Base-by-base conservation (phyloP, 139 green algal genomes). In the Coelastrella sp. region DNA sequence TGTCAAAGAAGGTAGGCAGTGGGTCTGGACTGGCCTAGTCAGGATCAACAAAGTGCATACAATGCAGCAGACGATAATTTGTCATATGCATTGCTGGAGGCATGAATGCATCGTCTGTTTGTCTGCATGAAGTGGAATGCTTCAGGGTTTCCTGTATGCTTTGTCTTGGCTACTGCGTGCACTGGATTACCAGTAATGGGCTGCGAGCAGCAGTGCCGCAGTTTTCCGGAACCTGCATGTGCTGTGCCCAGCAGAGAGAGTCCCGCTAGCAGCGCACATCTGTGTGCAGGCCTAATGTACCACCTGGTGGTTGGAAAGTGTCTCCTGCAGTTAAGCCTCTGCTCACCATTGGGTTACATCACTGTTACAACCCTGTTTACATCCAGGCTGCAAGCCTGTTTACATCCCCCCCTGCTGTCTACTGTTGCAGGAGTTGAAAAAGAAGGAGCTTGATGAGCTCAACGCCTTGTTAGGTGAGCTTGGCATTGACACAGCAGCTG, bases 381-480 rank as follows among this genome's bases (percentile, higher is more conserved):
- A 47, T 5, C 6, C 8, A 14, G n/a, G 75, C 23, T 59, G 75
- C 6, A 58, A 47, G 23, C 19, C 4, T 20, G 54, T 16, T 20
- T 14, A n/a, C 23, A 22, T 5, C 47, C 54, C 75, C 75, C 58
- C 11, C 3, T 14, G 13, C 56, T 60, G 77, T 14, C 5, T 83
- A 11, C 76, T 32, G 16, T n/a, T 65, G 81, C 91, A 96, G 94
- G 94, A 96, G 85, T 68, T 95, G 71, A 96, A 96, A 86, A 95
- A 96, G 90, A 96, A 96, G 92, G 94, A 96, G 89, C 93, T 96
- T 85, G 92, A 96, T 59, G 94, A 95, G 83, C 81, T 96, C 20
- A 93, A 96, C 60, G 93, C 93, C 0, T 89, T 95, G 71, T 93
- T 96, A 78, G 90, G 90, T 5, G 91, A 96, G 90, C 86, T 96